Evolutionary conservation across 164 flowering plant genomes (phyloP), one percentile per base, ranked within the genome.

Genomic region (Vitis labrusca): DNA sequence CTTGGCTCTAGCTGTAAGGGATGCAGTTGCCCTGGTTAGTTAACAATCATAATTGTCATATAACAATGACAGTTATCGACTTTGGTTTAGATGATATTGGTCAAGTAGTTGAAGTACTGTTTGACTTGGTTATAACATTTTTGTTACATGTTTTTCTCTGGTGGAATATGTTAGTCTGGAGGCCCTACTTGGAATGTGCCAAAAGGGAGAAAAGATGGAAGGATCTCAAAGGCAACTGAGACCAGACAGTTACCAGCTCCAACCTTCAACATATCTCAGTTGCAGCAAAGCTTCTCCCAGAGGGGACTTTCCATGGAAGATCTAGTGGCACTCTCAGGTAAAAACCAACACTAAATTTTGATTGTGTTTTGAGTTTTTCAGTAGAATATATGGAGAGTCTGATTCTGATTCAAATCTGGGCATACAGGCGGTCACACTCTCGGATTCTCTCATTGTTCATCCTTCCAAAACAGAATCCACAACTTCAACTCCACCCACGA

Each of bases 171-270:
- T 19, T 61, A 92, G 97, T 81, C 97, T 29, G 97, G 97, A 75
- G 98, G 98, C 15, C 98, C 97, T 0, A 79, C 61, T 49, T 93
- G 96, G 98, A 76, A 84, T 0, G 98, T 93, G 47, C 96, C 94
- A 8, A 91, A 90, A 79, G 97, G 98, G 65, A 85, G 98, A 74
- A 78, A 78, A 77, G 97, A 93, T 73, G 97, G 97, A 68, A 84
- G 89, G 74, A 74, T 89, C 29, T 93, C 97, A 13, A 86, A 78
- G 59, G 97, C 97, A 17, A 89, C 14, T 63, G 94, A 93, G 1
- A 83, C 97, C n/a, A 68, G 75, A 71, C 82, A 81, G 64, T 68
- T 91, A 27, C 98, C 98, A 64, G 81, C 86, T 75, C 98, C 98
- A 5, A 73, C 81, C 52, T 91, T 89, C 66, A 90, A 88, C 81